Base-by-base conservation (phyloP, 2,329 filamentous ascomycete species). In the Cadophora sp. region DNA sequence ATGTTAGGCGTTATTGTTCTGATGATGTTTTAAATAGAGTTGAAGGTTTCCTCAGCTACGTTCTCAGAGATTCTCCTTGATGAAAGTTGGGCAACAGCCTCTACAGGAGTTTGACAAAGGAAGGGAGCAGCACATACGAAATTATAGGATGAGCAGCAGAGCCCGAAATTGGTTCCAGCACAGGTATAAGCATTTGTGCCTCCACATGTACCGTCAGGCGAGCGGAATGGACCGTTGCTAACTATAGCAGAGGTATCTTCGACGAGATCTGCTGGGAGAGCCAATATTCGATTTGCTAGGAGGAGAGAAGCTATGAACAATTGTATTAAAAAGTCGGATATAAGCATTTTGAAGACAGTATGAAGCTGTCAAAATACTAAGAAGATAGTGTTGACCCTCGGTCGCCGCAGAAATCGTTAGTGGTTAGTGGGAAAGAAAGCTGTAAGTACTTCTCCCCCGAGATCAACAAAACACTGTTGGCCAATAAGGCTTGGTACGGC, bases 191-290 rank as follows among this genome's bases (percentile, higher is more conserved):
- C 36, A 6, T 55, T 20, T 2, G 39, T 20, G 22, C 56, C 62
- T 24, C 66, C 66, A 20, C 66, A 67, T n/a, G 55, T 67, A 8
- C 66, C 62, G 30, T 67, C 62, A 7, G 59, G 55, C 3, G 58
- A 47, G 4, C 33, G 58, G 22, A 48, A 16, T 7, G 18, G 41
- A n/a, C 41, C 41, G 16, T 45, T 60, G 18, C 16, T 60, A 24
- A 20, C 16, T 4, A 27, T 16, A 1, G 16, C 6, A 6, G 18
- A 33, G 18, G 8, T 18, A 16, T 47, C 58, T 33, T 47, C 58
- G 9, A 45, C 24, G 39, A 47, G 14, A 33, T 60, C 41, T n/a
- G 41, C 41, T 47, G 58, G 58, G n/a, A 47, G 24, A 48, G 39
- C 39, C 13, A 30, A 22, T 16, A 14, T 8, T 48, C 22, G 58